These are phyloP conservation scores for Arthroderma sp. DNA, from an alignment of 2,329 filamentous ascomycete species.

Conservation along the genomic window DNA sequence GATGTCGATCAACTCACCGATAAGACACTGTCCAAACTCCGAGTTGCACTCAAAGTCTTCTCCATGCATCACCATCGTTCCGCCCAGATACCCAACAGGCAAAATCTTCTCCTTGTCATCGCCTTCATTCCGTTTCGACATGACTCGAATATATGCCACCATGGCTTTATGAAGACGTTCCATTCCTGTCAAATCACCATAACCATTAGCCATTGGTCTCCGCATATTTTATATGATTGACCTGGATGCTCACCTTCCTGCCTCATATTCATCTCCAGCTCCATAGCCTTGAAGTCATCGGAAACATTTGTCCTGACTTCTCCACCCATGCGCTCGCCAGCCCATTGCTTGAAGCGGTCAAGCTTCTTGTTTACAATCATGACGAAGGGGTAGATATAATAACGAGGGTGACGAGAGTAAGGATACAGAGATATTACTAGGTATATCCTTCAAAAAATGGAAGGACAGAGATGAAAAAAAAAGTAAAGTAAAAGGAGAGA, in stretches of 20 bases:
- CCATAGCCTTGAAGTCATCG: slow-evolving; percentile 81
- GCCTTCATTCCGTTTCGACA: slow-evolving; percentile 69
- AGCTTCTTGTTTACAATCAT: slow-evolving; percentile 74
- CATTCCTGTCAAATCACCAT: slow-evolving; percentile 50
- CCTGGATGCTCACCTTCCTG: slow-evolving; percentile 56
- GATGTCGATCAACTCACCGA: slow-evolving; percentile 38
- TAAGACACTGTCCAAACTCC: slow-evolving; percentile 77
- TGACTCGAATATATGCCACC: slow-evolving; percentile 73
- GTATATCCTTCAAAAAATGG: too few species aligned
- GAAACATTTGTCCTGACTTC: slow-evolving; percentile 77
- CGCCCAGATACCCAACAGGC: slow-evolving; percentile 65
- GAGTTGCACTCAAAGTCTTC: slow-evolving; percentile 87
- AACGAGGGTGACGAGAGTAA: too few species aligned
- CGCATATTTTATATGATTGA: background rate
- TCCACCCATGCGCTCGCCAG: slow-evolving; percentile 86
- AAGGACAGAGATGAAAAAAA: too few species aligned
- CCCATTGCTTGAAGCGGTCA: slow-evolving; percentile 95
- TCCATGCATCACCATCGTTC: slow-evolving; percentile 75
- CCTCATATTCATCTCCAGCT: slow-evolving; percentile 78
- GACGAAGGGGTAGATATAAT: background rate
- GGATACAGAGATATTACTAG: too few species aligned
- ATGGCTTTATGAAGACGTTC: slow-evolving; percentile 79
- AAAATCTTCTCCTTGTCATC: slow-evolving; percentile 82
- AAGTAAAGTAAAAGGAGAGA: too few species aligned
- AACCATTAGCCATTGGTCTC: background rate